Conservation (phyloP, 768 basidiomycete genomes). For the Auricularia cornea region DNA sequence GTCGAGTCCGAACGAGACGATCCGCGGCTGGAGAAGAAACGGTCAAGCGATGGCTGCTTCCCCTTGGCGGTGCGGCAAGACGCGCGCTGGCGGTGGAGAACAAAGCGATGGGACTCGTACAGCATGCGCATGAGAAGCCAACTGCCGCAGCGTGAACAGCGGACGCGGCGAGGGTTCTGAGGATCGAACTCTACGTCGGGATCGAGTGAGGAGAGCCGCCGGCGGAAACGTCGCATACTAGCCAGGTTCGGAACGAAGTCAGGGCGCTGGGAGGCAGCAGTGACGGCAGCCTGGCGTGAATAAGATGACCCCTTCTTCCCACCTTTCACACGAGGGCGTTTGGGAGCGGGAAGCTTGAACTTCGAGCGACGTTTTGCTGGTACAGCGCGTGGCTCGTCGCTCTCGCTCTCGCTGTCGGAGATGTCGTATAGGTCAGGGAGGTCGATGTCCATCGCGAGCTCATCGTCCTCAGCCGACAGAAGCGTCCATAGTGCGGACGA, state of each 20-base stretch:
- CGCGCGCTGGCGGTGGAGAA: conserved; percentile 11
- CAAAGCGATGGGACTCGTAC: conserved; percentile 12
- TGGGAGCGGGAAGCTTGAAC: too few relatives aligned
- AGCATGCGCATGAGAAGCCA: conserved; percentile 14
- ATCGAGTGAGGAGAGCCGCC: not conserved
- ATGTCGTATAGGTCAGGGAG: too few relatives aligned
- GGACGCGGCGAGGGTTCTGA: conserved; percentile 7
- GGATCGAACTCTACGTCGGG: conserved; percentile 12
- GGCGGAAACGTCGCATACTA: not conserved
- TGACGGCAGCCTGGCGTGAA: too few relatives aligned
- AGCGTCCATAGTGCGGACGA: too few relatives aligned
- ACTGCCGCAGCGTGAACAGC: conserved; percentile 11
- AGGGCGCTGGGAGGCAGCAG: not conserved
- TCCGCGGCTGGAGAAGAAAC: not conserved
- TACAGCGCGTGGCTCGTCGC: too few relatives aligned
- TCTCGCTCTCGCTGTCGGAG: too few relatives aligned
- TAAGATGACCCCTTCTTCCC: too few relatives aligned
- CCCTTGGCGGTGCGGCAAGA: not conserved
- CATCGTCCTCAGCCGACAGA: too few relatives aligned
- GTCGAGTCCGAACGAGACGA: not conserved
- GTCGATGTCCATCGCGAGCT: too few relatives aligned
- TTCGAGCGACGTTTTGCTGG: too few relatives aligned
- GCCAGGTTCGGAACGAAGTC: not conserved
- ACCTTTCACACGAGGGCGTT: too few relatives aligned
- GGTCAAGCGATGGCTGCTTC: not conserved